phyloP scores from a whole-genome alignment of 257 asterid genomes.

The Solanum dulcamara region DNA sequence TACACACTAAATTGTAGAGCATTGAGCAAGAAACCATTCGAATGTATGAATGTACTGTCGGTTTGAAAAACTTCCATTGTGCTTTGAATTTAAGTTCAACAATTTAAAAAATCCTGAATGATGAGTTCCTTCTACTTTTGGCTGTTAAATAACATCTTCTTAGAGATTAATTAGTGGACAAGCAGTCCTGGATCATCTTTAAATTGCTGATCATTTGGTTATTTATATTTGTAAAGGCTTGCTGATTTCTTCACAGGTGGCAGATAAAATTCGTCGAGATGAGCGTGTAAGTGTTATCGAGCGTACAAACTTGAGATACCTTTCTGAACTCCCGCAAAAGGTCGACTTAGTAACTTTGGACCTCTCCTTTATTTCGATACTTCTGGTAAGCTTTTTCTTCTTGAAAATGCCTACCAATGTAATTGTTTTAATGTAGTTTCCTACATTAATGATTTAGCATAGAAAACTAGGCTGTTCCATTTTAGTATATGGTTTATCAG shows the following conservation, averaged over 20 bases:
- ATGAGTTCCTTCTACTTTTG: background rate
- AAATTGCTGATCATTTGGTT: background rate
- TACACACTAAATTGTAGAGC: background rate
- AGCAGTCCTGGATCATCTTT: background rate
- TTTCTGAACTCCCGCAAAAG: conserved; percentile 79
- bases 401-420: background rate
- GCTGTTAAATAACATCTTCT: background rate
- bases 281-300: conserved; percentile 68
- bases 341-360: conserved; percentile 91
- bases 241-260: conserved; percentile 44
- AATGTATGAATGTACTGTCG: background rate
- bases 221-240: conserved; percentile 6
- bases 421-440: background rate
- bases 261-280: conserved; percentile 81
- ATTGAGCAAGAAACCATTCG: background rate
- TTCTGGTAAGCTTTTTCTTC: conserved; percentile 41
- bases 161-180: background rate
- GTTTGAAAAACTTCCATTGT: background rate
- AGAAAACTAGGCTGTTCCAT: background rate
- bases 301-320: conserved; percentile 87
- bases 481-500: background rate
- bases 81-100: background rate
- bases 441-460: background rate
- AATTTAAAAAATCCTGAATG: background rate
- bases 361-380: conserved; percentile 89